A percentile compares a stretch with the other conserved stretches of the same genome.
Conservation (phyloP, 73 alveolate species). For the Durusdinium trenchii region DNA sequence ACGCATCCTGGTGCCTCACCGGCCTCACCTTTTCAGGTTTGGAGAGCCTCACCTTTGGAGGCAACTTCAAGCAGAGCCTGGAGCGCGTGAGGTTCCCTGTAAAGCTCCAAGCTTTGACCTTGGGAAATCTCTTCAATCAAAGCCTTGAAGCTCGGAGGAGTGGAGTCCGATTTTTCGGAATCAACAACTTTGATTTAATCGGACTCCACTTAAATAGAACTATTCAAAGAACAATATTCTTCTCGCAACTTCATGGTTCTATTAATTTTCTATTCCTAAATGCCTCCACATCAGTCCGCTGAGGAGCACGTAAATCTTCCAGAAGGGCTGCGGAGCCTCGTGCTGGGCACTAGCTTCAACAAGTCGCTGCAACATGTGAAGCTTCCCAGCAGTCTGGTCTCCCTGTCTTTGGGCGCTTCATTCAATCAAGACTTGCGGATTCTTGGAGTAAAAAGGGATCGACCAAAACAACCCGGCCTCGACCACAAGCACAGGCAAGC, state of each 20-base stretch:
- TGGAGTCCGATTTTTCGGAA: no score
- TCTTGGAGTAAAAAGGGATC: no score
- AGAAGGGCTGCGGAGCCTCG: background rate
- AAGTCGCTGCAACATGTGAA: background rate
- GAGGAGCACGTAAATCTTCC: background rate
- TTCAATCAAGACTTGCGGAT: no score
- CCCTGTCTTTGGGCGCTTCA: conserved; percentile 16
- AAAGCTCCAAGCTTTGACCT: conserved; percentile 4
- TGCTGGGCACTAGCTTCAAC: background rate
- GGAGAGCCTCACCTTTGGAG: conserved; percentile 8
- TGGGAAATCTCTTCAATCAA: conserved; percentile 56
- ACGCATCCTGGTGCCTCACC: no score
- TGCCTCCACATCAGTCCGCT: no score
- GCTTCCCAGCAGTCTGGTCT: background rate
- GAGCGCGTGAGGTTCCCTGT: conserved; percentile 4
- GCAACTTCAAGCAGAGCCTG: conserved; percentile 57
- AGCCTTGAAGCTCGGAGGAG: conserved; percentile 42
- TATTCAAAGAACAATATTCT: no score
- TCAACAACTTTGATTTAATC: no score
- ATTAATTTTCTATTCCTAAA: no score
- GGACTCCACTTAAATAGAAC: no score
- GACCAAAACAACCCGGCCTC: background rate
- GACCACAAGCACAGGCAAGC: conserved; percentile 16
- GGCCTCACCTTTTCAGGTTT: no score
- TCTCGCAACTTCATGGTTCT: no score